Evolutionary conservation across 306 rosid genomes (phyloP).

Genomic region (Acacia melanoxylon): DNA sequence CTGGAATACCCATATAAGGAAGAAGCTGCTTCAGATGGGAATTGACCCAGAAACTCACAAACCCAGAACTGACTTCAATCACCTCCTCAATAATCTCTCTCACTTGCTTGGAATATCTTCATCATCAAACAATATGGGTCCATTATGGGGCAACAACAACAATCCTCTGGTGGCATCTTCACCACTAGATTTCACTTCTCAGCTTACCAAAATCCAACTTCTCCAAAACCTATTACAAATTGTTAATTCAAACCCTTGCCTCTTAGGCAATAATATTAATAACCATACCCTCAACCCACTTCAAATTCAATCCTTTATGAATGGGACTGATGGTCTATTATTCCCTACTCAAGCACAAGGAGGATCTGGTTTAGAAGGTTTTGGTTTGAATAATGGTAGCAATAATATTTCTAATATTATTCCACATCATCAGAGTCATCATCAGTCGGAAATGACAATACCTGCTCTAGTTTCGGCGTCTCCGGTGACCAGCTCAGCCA

Average conservation of each 20-base stretch:
- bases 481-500: constrained; percentile 24
- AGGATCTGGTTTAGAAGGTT: constrained; percentile 27
- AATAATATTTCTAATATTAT: not conserved
- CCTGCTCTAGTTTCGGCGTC: constrained; percentile 53
- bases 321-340: constrained; percentile 2
- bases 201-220: constrained; percentile 60
- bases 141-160: constrained; percentile 38
- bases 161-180: constrained; percentile 38
- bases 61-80: constrained; percentile 75
- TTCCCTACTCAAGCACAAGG: constrained; percentile 35
- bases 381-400: constrained; percentile 8
- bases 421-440: not conserved
- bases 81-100: constrained; percentile 53
- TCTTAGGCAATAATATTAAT: constrained; percentile 12
- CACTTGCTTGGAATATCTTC: constrained; percentile 45
- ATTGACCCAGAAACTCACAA: constrained; percentile 91
- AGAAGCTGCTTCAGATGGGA: constrained; percentile 81
- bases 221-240: constrained; percentile 61
- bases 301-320: constrained; percentile 27
- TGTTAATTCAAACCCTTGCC: constrained; percentile 34
- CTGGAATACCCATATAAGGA: constrained; percentile 86
- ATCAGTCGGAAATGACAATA: constrained; percentile 34
- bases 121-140: constrained; percentile 30
- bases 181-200: constrained; percentile 58
- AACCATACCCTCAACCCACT: constrained; percentile 44